phyloP scores from a whole-genome alignment of 495 filamentous ascomycete species.

The Tuber magnatum region DNA sequence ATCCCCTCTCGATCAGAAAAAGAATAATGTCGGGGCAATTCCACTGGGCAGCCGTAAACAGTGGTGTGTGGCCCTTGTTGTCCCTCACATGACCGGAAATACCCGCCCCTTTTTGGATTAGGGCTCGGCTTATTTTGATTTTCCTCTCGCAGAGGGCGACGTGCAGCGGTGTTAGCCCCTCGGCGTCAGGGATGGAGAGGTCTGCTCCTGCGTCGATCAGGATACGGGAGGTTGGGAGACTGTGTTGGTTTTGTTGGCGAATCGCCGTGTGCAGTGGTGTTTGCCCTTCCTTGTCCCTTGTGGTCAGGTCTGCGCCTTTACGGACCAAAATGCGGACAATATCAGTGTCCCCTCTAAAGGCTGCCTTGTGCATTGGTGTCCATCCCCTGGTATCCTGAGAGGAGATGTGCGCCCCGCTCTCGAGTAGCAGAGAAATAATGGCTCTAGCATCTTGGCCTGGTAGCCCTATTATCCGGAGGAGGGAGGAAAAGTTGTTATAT shows the following conservation, averaged over 20 bases:
- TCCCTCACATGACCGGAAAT: slow-evolving; percentile 2
- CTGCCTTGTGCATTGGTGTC: slow-evolving; percentile 16
- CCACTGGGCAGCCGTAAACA: not conserved
- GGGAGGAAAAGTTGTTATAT: not conserved
- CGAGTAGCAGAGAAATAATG: not conserved
- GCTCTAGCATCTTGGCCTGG: not conserved
- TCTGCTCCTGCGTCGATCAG: slow-evolving; percentile 11
- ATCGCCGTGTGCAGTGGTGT: slow-evolving; percentile 14
- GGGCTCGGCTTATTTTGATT: not conserved
- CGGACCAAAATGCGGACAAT: not conserved
- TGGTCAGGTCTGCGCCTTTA: slow-evolving; percentile 4
- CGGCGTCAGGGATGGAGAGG: not conserved
- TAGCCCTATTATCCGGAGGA: not conserved
- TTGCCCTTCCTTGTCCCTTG: not conserved
- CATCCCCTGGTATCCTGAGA: not conserved
- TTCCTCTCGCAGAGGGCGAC: slow-evolving; percentile 9
- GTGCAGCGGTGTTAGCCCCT: slow-evolving; percentile 5
- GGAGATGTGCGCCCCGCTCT: not conserved
- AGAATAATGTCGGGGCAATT: not conserved
- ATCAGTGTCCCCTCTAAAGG: slow-evolving; percentile 15
- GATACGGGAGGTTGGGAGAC: not conserved
- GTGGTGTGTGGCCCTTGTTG: not conserved
- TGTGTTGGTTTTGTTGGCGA: not conserved
- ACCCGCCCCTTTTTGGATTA: not conserved
- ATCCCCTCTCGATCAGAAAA: not conserved